Base-by-base conservation (phyloP, 2,329 filamentous ascomycete genomes). In the Tolypocladium ovalisporum region DNA sequence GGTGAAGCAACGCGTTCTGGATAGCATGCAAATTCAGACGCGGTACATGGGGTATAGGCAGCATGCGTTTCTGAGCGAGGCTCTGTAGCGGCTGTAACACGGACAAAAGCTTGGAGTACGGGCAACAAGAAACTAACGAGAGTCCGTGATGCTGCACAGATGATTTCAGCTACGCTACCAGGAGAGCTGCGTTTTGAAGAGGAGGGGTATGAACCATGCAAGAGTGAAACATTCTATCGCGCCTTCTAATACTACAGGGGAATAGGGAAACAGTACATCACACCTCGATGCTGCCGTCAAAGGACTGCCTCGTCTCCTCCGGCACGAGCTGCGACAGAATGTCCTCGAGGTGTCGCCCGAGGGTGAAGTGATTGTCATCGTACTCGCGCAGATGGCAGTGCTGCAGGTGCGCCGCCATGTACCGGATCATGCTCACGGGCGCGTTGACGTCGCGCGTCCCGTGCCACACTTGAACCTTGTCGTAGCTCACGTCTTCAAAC, bases 11-110 rank as follows among this genome's bases (percentile, higher is more conserved):
- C 79, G 87, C 61, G 78, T 93, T 32, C 65, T 91, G 66, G 82
- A 90, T 59, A 92, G 88, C 67, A 89, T 89, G 79, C 82, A 89
- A 75, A 88, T 90, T 24, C 87, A 90, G 66, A 75, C 86, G 2
- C 74, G 67, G 62, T 74, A 70, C 27, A 79, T 78, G 65, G 81
- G 81, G 0, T 73, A 79, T 62, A 66, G 58, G 8, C 64, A 67
- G 3, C 76, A 79, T 54, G 66, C 67, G 0, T 65, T 82, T 29
- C 60, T 77, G 61, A 66, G 61, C 40, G 62, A 62, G 49, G 61
- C 44, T 54, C 29, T 66, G 57, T 66, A 40, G 37, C 7, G n/a
- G 37, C 49, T 15, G 1, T 4, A 17, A 32, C 13, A 7, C 6
- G 24, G 2, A 24, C 2, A 2, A 27, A 29, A 15, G 5, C 13